Base-by-base conservation (phyloP, 805 yeast species). In the Grigorovia yakushimaensis region DNA sequence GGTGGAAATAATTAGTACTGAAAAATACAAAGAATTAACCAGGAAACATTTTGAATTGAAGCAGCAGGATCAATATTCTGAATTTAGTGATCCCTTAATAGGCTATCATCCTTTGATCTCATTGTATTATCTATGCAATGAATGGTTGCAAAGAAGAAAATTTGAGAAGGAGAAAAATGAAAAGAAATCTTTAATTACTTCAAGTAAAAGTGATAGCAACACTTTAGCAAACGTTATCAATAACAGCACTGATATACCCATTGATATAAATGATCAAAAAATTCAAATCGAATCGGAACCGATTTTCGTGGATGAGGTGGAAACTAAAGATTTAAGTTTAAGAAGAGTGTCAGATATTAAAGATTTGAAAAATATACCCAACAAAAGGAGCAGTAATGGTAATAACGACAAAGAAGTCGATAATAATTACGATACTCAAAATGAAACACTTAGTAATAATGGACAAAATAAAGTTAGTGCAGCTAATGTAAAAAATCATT, bases 41-140 rank as follows among this genome's bases (percentile, higher is more conserved):
- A 47, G n/a, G 27, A 17, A 42, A 33, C 43, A 42, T 46, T 19
- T 22, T n/a, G 39, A 30, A 22, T 19, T 42, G 23, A 24, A 43
- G 10, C 40, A 33, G 21, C 18, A 18, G 21, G 21, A 19, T 23
- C 30, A 37, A 37, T 22, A 42, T 15, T 33, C 30, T 4, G 27
- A 54, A 46, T 58, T 56, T 45, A 57, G 78, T 2, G 93, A 87
- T 64, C 97, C 97, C 11, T 84, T 95, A 0, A 72, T 75, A 44
- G 93, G 88, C 1, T 89, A 77, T 64, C 95, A 91, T 65, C 98
- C 98, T 0, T 72, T 89, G 51, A 67, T 91, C 11, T 87, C 96
- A 7, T 81, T 89, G 23, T 93, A 93, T 62, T 82, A 78, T 60
- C 73, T 93, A 54, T 95, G 88, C n/a, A 81, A 78, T 47, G 98